phyloP scores from a whole-genome alignment of 208 protist species.

The Trypanosoma melophagium region DNA sequence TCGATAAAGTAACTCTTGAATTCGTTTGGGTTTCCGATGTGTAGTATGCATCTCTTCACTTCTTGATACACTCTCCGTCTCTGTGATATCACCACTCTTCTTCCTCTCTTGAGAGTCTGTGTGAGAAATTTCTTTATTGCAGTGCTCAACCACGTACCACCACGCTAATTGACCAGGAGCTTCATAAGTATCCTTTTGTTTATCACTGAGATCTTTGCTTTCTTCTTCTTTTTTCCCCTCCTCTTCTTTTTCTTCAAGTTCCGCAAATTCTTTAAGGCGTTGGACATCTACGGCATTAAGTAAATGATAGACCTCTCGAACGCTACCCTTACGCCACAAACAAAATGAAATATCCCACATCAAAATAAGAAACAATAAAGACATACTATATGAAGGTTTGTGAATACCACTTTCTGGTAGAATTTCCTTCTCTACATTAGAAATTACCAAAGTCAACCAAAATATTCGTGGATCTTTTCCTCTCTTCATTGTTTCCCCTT shows the following conservation, averaged over 20 bases:
- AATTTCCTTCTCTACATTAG: slow-evolving; percentile 49
- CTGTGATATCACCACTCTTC: background rate
- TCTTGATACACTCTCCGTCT: slow-evolving; percentile 3
- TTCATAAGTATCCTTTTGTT: background rate
- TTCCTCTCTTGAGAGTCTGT: background rate
- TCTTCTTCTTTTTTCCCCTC: slow-evolving; percentile 1
- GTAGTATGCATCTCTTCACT: background rate
- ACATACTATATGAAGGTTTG: slow-evolving; percentile 25
- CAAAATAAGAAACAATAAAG: slow-evolving; percentile 41
- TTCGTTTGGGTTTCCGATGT: background rate
- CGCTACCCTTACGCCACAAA: slow-evolving; percentile 56
- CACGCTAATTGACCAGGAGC: background rate
- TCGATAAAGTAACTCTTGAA: slow-evolving; percentile 22
- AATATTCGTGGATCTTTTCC: slow-evolving; percentile 9
- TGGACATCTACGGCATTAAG: slow-evolving; percentile 43
- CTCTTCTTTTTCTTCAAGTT: slow-evolving; percentile 1
- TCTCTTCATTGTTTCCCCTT: slow-evolving; percentile 1
- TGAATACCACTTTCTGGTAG: slow-evolving; percentile 24
- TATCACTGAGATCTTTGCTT: background rate
- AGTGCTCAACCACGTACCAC: slow-evolving; percentile 4
- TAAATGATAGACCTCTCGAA: slow-evolving; percentile 60
- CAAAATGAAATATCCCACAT: slow-evolving; percentile 56
- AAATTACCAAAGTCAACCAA: slow-evolving; percentile 37
- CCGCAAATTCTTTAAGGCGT: slow-evolving; percentile 24
- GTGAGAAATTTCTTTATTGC: background rate